Conservation (phyloP, 495 filamentous ascomycete species). For the Chaetomium tenue region DNA sequence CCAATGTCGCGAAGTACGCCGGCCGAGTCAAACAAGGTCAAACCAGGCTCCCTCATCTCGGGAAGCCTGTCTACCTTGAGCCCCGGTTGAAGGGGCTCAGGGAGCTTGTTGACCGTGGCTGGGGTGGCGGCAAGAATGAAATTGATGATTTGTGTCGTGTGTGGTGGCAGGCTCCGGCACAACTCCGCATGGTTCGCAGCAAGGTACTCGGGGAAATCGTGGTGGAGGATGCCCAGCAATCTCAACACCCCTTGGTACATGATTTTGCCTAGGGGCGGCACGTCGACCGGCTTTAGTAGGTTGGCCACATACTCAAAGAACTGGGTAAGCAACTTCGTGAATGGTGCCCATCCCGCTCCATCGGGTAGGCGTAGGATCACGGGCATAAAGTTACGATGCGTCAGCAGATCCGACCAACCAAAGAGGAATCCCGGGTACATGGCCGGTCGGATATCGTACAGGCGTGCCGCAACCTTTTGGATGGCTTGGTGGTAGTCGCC, state of each 20-base stretch:
- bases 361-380: conserved; percentile 67
- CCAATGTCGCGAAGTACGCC: conserved; percentile 58
- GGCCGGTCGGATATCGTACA: conserved; percentile 71
- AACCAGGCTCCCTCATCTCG: conserved; percentile 66
- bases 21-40: conserved; percentile 58
- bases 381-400: conserved; percentile 85
- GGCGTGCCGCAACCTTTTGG: conserved; percentile 68
- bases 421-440: conserved; percentile 79
- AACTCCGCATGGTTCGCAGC: conserved; percentile 82
- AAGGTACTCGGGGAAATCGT: conserved; percentile 93
- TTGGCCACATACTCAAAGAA: conserved; percentile 74
- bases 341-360: conserved; percentile 70
- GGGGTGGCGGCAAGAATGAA: conserved; percentile 83
- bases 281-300: conserved; percentile 69
- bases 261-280: conserved; percentile 70
- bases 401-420: conserved; percentile 76
- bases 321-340: conserved; percentile 70
- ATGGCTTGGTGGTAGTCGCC: conserved; percentile 67
- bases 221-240: conserved; percentile 78
- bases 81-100: conserved; percentile 76
- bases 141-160: conserved; percentile 86
- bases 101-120: conserved; percentile 67
- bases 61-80: conserved; percentile 79
- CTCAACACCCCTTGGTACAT: conserved; percentile 82
- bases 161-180: conserved; percentile 78